Percentiles rank a stretch among this genome's conserved stretches.
Evolutionary conservation across 176 grass and related monocot species (phyloP).

Genomic region (Pharus latifolius): DNA sequence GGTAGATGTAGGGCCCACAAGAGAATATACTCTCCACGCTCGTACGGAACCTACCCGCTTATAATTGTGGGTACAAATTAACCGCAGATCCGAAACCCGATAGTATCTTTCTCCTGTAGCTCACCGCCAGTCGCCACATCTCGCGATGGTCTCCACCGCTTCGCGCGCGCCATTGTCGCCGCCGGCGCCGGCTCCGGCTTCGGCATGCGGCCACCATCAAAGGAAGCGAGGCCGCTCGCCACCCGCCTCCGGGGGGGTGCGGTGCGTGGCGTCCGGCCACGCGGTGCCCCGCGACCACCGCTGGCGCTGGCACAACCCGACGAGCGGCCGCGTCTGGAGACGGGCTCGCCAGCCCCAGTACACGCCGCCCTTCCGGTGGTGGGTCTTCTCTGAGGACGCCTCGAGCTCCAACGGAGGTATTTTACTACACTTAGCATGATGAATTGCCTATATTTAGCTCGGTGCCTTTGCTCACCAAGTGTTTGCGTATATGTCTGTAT

Average conservation of each 20-base stretch:
- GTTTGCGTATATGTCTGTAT: conserved; percentile 16
- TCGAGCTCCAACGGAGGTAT: conserved; percentile 38
- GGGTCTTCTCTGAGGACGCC: conserved; percentile 34
- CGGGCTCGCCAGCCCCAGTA: background rate
- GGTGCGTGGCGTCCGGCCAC: background rate
- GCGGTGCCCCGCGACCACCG: background rate
- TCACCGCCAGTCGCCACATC: background rate
- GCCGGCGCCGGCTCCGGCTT: background rate
- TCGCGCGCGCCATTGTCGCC: conserved; percentile 15
- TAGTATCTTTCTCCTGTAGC: background rate
- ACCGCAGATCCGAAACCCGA: background rate
- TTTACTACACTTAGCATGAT: background rate
- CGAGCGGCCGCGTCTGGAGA: background rate
- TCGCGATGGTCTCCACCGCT: conserved; percentile 23
- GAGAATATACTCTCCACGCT: too few species aligned
- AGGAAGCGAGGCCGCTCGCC: conserved; percentile 37
- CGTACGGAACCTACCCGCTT: too few species aligned
- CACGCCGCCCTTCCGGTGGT: conserved; percentile 11
- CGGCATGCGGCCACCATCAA: background rate
- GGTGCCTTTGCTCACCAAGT: background rate
- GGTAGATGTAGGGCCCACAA: background rate
- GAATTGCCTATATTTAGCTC: background rate
- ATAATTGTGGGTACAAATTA: too few species aligned
- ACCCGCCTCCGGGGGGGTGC: background rate
- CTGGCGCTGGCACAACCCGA: conserved; percentile 20